Percentiles rank a stretch among this genome's conserved stretches.
Evolutionary conservation across 768 basidiomycete species (phyloP).

Genomic region (Suillus hirtellus): DNA sequence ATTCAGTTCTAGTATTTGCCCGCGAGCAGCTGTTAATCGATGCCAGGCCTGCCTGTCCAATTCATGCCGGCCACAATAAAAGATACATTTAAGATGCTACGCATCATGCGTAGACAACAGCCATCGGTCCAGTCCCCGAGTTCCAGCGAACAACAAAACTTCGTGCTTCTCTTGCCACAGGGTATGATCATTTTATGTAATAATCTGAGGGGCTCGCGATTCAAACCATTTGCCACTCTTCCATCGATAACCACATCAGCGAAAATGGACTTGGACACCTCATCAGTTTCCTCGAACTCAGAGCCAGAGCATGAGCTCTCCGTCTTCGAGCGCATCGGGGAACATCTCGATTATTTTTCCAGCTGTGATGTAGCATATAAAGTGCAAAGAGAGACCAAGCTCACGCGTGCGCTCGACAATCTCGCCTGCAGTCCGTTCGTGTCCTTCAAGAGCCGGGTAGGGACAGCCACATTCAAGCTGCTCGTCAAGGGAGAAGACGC

Average conservation of each 20-base stretch:
- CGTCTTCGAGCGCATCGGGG: not conserved
- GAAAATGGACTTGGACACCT: not conserved
- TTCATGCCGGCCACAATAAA: too few relatives aligned
- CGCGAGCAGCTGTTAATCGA: too few relatives aligned
- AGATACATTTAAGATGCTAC: too few relatives aligned
- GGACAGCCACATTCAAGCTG: not conserved
- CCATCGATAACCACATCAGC: not conserved
- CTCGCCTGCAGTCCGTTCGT: not conserved
- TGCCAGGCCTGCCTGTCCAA: too few relatives aligned
- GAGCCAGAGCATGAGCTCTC: slow-evolving; percentile 1
- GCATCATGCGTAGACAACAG: too few relatives aligned
- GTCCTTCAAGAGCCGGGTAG: not conserved
- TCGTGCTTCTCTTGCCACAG: too few relatives aligned
- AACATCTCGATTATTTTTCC: not conserved
- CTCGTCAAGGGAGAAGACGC: not conserved
- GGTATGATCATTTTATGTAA: too few relatives aligned
- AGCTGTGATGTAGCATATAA: not conserved
- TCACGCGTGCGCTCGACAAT: not conserved
- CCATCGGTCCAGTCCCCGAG: too few relatives aligned
- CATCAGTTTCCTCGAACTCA: not conserved
- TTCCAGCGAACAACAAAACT: too few relatives aligned
- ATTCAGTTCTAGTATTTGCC: too few relatives aligned
- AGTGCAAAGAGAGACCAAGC: not conserved
- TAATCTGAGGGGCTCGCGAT: not conserved
- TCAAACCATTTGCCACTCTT: not conserved